These are phyloP conservation scores for Aspergillus hancockii DNA, from an alignment of 495 filamentous ascomycete species.

Conservation along the genomic window DNA sequence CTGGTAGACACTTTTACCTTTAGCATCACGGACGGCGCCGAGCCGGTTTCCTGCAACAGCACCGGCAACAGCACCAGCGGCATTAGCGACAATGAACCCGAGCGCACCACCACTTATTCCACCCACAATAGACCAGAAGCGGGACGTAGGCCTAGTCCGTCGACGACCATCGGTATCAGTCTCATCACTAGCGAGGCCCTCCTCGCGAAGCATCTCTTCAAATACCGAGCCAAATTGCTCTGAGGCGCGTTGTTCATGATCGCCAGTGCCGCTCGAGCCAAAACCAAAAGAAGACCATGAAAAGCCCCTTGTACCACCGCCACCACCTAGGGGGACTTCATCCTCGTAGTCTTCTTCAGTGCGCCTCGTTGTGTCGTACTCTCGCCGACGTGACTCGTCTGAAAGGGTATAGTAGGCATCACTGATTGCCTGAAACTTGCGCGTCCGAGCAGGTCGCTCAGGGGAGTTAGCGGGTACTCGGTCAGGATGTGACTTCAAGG, in stretches of 20 bases:
- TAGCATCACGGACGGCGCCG: constrained; percentile 82
- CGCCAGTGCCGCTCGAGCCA: constrained; percentile 29
- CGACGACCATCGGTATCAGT: constrained; percentile 27
- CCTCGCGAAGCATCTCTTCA: constrained; percentile 96
- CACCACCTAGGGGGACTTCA: constrained; percentile 51
- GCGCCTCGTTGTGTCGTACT: constrained; percentile 79
- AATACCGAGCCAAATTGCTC: constrained; percentile 90
- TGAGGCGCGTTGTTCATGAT: constrained; percentile 54
- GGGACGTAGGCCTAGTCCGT: constrained; percentile 56
- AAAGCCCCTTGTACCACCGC: constrained; percentile 46
- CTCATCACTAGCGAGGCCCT: constrained; percentile 73
- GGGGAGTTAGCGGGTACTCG: constrained; percentile 83
- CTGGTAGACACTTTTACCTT: constrained; percentile 92
- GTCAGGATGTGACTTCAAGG: constrained; percentile 92
- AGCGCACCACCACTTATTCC: constrained; percentile 85
- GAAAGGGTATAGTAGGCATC: constrained; percentile 97
- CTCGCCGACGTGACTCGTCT: constrained; percentile 73
- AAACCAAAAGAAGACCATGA: constrained; percentile 67
- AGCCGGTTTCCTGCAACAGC: constrained; percentile 90
- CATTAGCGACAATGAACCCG: constrained; percentile 92
- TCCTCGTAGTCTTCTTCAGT: constrained; percentile 53
- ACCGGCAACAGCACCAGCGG: constrained; percentile 85
- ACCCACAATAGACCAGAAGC: constrained; percentile 85
- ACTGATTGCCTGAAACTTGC: constrained; percentile 93
- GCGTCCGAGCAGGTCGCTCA: constrained; percentile 78